Conservation (phyloP, 2,329 filamentous ascomycete species). For the Beauveria sp. region DNA sequence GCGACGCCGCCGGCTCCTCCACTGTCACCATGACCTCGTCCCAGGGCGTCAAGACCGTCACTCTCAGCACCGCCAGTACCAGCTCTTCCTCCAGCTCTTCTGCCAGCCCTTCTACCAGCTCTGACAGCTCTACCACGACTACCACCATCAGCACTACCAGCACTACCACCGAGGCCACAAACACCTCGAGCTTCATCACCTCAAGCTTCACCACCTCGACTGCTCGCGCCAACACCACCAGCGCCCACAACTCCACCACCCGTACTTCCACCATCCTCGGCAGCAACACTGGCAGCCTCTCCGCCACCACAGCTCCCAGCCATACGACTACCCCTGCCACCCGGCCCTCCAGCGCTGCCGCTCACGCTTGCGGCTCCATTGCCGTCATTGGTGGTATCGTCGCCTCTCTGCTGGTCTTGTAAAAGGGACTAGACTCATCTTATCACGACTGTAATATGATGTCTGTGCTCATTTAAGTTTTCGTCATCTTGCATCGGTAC, state of each 20-base stretch:
- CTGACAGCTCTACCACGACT: slow-evolving; percentile 18
- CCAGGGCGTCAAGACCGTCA: slow-evolving; percentile 24
- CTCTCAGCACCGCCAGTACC: slow-evolving; percentile 17
- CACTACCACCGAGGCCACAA: not conserved
- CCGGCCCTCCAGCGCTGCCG: slow-evolving; percentile 18
- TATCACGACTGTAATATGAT: not conserved
- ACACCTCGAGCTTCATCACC: slow-evolving; percentile 16
- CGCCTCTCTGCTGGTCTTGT: slow-evolving; percentile 36
- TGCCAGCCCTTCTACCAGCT: slow-evolving; percentile 16
- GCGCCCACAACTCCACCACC: not conserved
- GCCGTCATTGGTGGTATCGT: slow-evolving; percentile 33
- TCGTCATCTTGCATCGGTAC: slow-evolving; percentile 5
- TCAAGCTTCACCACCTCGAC: slow-evolving; percentile 21
- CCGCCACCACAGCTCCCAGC: slow-evolving; percentile 17
- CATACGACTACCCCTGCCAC: slow-evolving; percentile 15
- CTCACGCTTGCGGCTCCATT: slow-evolving; percentile 29
- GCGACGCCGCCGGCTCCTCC: slow-evolving; percentile 18
- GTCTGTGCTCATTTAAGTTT: slow-evolving; percentile 1
- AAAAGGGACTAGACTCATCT: slow-evolving; percentile 21
- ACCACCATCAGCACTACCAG: slow-evolving; percentile 12
- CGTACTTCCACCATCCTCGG: not conserved
- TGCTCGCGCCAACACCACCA: slow-evolving; percentile 15
- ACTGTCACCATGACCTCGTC: slow-evolving; percentile 23
- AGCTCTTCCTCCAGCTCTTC: not conserved
- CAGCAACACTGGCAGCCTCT: slow-evolving; percentile 15